These are phyloP conservation scores for Torrubiellomyces zombiae DNA, from an alignment of 2,329 filamentous ascomycete species.

Conservation along the genomic window DNA sequence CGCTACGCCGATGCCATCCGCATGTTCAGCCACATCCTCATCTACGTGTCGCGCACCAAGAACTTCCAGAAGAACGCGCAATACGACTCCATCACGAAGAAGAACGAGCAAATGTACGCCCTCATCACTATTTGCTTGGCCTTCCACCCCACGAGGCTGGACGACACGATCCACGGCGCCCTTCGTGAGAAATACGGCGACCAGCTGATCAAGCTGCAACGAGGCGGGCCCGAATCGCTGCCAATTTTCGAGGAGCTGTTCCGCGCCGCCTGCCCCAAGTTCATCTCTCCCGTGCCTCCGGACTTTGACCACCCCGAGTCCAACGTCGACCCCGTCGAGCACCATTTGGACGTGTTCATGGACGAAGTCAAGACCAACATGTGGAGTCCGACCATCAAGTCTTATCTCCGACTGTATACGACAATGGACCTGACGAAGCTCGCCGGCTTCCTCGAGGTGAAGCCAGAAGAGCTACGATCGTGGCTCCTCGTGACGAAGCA, in stretches of 20 bases:
- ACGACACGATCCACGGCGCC: slow-evolving; percentile 97
- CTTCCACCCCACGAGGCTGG: slow-evolving; percentile 89
- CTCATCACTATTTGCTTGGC: slow-evolving; percentile 97
- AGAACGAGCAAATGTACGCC: slow-evolving; percentile 99
- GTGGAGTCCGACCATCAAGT: slow-evolving; percentile 94
- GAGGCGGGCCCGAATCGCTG: slow-evolving; percentile 84
- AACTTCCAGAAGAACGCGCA: slow-evolving; percentile 99
- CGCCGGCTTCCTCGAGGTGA: slow-evolving; percentile 88
- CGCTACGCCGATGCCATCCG: slow-evolving; percentile 97
- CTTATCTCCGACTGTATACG: slow-evolving; percentile 96
- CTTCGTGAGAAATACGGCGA: slow-evolving; percentile 98
- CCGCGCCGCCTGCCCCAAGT: slow-evolving; percentile 94
- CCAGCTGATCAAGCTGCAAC: slow-evolving; percentile 91
- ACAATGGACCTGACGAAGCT: slow-evolving; percentile 99
- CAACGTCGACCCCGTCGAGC: slow-evolving; percentile 94
- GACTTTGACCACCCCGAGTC: slow-evolving; percentile 94
- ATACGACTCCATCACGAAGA: slow-evolving; percentile 98
- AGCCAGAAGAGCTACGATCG: slow-evolving; percentile 86
- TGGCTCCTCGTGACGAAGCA: slow-evolving; percentile 98
- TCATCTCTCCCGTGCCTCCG: slow-evolving; percentile 92
- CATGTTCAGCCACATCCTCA: slow-evolving; percentile 99
- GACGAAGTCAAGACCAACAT: slow-evolving; percentile 99
- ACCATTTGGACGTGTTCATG: slow-evolving; percentile 97
- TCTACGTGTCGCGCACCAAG: slow-evolving; percentile 98
- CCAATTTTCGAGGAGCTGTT: slow-evolving; percentile 98